Base-by-base conservation (phyloP, 176 grass and related monocot genomes). In the Eragrostis curvula region DNA sequence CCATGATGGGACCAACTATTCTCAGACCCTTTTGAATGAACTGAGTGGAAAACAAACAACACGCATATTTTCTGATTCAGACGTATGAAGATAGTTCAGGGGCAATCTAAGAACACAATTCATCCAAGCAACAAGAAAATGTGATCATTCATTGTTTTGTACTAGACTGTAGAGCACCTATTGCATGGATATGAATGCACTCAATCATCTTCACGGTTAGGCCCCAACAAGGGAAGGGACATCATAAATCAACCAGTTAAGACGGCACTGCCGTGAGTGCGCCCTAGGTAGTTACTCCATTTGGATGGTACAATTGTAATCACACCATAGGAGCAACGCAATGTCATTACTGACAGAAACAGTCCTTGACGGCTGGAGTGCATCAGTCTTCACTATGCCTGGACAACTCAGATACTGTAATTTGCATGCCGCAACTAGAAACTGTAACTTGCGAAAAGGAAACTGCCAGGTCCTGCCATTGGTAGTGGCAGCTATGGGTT, bases 1-100 rank as follows among this genome's bases (percentile, higher is more conserved):
- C 78, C 59, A 78, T 82, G 78, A 77, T 60, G 24, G 66, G 65
- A n/a, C 45, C 64, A 57, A 32, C 66, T 13, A 27, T 48, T 77
- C 43, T 40, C 42, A 62, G 8, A 70, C 44, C 75, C n/a, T 42
- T 85, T 75, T 75, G 71, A 29, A 36, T 47, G 13, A 77, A 28
- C 50, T 40, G 32, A 52, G 12, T 27, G 36, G 21, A 32, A 85
- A 56, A 57, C 45, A 70, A 57, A 66, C 12, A 25, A 59, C 21
- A 72, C 11, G 18, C 46, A 12, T 58, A 51, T 41, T 89, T 79
- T 76, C 13, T 29, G 81, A 68, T 29, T 63, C 10, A 24, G 18
- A 44, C 18, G 17, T 62, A 32, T 60, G 43, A 41, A 64, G 65
- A 70, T 20, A 46, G 70, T 60, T 75, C 25, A 57, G 29, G n/a